phyloP scores from a whole-genome alignment of 139 green algal species.

The Chlorella sp. region DNA sequence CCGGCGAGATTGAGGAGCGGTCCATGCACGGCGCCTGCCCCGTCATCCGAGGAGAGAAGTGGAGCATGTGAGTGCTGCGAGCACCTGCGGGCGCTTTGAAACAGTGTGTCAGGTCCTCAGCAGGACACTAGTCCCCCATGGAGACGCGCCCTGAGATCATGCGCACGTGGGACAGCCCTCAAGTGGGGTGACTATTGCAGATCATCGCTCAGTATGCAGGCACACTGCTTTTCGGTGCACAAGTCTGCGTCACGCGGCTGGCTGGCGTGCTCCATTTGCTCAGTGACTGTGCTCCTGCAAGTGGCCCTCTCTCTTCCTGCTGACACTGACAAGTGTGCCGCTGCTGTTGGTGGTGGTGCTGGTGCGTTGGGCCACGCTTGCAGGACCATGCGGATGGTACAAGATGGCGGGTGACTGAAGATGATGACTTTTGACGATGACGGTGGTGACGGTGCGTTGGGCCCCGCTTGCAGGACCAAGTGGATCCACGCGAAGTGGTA shows the following conservation, averaged over 20 bases:
- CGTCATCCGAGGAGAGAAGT: conserved; percentile 55
- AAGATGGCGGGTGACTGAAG: no score
- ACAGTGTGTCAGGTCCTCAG: neutral
- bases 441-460: neutral
- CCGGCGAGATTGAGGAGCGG: conserved; percentile 41
- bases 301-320: neutral
- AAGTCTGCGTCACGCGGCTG: no score
- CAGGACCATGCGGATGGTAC: no score
- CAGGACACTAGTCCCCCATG: neutral
- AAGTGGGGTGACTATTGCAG: no score
- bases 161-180: neutral
- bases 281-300: neutral
- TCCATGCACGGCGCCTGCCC: conserved; percentile 64
- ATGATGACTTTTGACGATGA: neutral
- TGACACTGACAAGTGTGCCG: no score
- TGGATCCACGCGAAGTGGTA: conserved; percentile 29
- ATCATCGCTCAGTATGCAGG: no score
- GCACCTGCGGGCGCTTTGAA: neutral
- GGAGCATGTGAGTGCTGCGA: conserved; percentile 15
- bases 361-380: neutral
- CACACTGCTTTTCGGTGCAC: no score
- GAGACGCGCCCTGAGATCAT: neutral
- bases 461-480: conserved; percentile 7
- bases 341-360: neutral
- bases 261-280: neutral